Evolutionary conservation across 192 early-diverging fungal species (phyloP).

Genomic region (Chytriomyces sp.): DNA sequence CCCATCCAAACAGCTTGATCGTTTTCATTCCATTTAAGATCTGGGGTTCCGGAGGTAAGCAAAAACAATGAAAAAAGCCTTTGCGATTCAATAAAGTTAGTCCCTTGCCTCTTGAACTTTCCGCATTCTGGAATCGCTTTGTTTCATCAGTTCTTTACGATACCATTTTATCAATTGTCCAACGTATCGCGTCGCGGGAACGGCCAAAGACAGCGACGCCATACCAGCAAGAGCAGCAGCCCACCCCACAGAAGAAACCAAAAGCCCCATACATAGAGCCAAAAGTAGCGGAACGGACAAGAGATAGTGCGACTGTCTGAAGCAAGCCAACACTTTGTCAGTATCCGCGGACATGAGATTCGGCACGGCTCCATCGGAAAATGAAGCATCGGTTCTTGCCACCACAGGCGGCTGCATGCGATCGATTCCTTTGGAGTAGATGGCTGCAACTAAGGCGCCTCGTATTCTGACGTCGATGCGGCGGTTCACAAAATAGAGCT

Average conservation of each 20-base stretch:
- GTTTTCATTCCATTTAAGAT: slow-evolving; percentile 56
- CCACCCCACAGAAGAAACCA: slow-evolving; percentile 23
- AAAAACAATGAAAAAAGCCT: neutral
- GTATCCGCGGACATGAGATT: slow-evolving; percentile 39
- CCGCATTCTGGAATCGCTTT: slow-evolving; percentile 26
- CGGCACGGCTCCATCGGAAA: slow-evolving; percentile 22
- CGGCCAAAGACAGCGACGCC: slow-evolving; percentile 23
- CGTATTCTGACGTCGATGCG: slow-evolving; percentile 30
- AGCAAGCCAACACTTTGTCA: slow-evolving; percentile 38
- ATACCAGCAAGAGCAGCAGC: slow-evolving; percentile 33
- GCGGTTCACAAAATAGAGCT: slow-evolving; percentile 37
- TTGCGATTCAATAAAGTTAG: neutral
- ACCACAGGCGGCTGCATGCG: slow-evolving; percentile 19
- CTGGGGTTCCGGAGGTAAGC: slow-evolving; percentile 30
- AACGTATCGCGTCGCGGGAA: slow-evolving; percentile 28
- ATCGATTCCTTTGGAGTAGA: slow-evolving; percentile 23
- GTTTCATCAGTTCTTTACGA: slow-evolving; percentile 24
- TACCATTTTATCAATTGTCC: slow-evolving; percentile 29
- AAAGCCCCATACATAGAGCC: slow-evolving; percentile 22
- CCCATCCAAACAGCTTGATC: slow-evolving; percentile 53
- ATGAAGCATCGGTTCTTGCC: neutral
- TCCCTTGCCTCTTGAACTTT: slow-evolving; percentile 28
- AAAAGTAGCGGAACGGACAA: slow-evolving; percentile 34
- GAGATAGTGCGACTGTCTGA: slow-evolving; percentile 37
- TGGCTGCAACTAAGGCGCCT: slow-evolving; percentile 15